These are phyloP conservation scores for Mariannaea sp. DNA, from an alignment of 2,329 filamentous ascomycete genomes.

Conservation along the genomic window DNA sequence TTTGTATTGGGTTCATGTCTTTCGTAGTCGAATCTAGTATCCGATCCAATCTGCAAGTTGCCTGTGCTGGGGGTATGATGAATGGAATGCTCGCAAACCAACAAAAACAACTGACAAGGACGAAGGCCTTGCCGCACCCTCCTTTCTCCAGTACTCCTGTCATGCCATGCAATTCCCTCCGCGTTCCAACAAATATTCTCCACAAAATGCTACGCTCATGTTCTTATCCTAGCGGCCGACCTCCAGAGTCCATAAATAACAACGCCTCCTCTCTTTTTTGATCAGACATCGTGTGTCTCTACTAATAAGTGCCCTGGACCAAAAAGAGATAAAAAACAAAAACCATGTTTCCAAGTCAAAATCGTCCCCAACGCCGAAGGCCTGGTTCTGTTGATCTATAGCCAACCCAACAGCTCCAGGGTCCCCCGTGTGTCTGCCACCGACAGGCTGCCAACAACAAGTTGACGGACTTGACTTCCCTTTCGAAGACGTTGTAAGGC, in stretches of 20 bases:
- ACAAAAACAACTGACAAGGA: slow-evolving; percentile 31
- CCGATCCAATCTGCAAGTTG: slow-evolving; percentile 37
- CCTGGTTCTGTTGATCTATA: slow-evolving; percentile 25
- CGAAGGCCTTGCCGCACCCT: slow-evolving; percentile 26
- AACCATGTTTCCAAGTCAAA: slow-evolving; percentile 36
- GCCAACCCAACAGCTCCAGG: slow-evolving; percentile 64
- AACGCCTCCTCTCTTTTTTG: slow-evolving; percentile 22
- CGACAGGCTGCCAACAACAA: slow-evolving; percentile 63
- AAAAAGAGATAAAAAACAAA: slow-evolving; percentile 24
- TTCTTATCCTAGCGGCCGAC: slow-evolving; percentile 31
- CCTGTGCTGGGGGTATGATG: slow-evolving; percentile 36
- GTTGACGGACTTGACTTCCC: slow-evolving; percentile 63
- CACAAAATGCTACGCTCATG: slow-evolving; percentile 34
- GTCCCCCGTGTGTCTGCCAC: slow-evolving; percentile 58
- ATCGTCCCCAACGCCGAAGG: slow-evolving; percentile 23
- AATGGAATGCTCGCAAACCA: slow-evolving; percentile 38
- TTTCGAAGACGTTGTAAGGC: slow-evolving; percentile 64
- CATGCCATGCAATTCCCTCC: slow-evolving; percentile 38
- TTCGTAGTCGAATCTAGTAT: slow-evolving; percentile 36
- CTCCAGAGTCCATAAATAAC: slow-evolving; percentile 28
- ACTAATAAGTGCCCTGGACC: slow-evolving; percentile 20
- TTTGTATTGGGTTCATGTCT: slow-evolving; percentile 33
- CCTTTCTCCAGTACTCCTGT: slow-evolving; percentile 37
- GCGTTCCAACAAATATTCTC: slow-evolving; percentile 40
- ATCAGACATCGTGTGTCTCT: slow-evolving; percentile 11